A percentile compares a stretch with the other conserved stretches of the same genome.
phyloP scores from a whole-genome alignment of 2,329 filamentous ascomycete genomes.

The Canariomyces notabilis region DNA sequence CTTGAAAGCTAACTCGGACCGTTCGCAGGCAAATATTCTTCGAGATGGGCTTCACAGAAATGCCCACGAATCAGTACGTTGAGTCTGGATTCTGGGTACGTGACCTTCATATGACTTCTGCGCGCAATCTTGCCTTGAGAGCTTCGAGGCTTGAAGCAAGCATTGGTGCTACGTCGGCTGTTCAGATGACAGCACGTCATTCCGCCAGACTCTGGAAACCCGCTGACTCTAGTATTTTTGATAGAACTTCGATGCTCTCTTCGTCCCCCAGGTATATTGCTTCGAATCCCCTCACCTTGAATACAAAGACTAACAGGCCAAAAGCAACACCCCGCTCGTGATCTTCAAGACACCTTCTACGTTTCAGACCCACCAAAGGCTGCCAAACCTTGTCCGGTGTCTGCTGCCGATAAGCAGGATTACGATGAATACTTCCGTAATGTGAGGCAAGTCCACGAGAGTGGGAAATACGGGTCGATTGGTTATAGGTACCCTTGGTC shows the following conservation, averaged over 20 bases:
- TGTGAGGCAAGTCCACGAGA: constrained; percentile 79
- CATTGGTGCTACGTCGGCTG: too few species aligned
- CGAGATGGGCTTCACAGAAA: constrained; percentile 97
- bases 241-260: constrained; percentile 95
- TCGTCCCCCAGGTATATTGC: constrained; percentile 65
- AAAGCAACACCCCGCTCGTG: constrained; percentile 85
- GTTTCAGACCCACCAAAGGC: constrained; percentile 81
- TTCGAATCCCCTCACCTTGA: neutral
- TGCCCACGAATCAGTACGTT: constrained; percentile 90
- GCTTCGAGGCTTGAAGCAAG: too few species aligned
- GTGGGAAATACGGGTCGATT: constrained; percentile 89
- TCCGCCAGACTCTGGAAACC: too few species aligned
- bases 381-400: constrained; percentile 58
- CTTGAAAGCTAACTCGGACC: neutral
- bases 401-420: constrained; percentile 55
- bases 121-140: too few species aligned
- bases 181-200: too few species aligned
- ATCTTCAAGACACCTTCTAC: constrained; percentile 96
- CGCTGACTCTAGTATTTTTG: too few species aligned
- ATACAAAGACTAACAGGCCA: neutral
- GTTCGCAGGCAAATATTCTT: constrained; percentile 82
- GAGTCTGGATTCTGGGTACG: constrained; percentile 83
- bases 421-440: constrained; percentile 87
- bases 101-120: too few species aligned
- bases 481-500: constrained; percentile 96